Evolutionary conservation across 306 rosid species (phyloP).

Genomic region (Senna siamea): DNA sequence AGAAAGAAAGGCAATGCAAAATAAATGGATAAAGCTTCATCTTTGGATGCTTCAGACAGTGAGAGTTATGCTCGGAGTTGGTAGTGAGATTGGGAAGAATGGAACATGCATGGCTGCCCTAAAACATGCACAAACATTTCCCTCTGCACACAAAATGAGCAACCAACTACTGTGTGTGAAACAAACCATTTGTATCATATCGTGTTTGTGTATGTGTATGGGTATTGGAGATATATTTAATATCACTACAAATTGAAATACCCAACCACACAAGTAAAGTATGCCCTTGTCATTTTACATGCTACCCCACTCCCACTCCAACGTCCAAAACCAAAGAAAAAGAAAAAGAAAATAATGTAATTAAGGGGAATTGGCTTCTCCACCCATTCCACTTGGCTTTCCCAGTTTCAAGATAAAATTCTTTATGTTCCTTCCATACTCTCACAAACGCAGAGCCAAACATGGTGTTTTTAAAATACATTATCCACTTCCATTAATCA

Average conservation of each 20-base stretch:
- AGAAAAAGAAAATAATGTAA: neutral
- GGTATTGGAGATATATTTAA: conserved; percentile 9
- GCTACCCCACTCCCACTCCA: neutral
- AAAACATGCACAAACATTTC: conserved; percentile 48
- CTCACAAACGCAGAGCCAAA: conserved; percentile 31
- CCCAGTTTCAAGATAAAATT: conserved; percentile 52
- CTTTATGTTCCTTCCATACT: conserved; percentile 36
- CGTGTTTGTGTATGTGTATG: neutral
- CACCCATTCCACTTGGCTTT: conserved; percentile 49
- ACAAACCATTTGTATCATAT: conserved; percentile 33
- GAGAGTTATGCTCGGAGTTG: conserved; percentile 36
- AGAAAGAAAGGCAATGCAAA: neutral
- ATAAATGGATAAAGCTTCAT: neutral
- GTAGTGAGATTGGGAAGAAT: conserved; percentile 47
- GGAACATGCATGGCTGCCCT: conserved; percentile 54
- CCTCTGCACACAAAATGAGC: conserved; percentile 42
- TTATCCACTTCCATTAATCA: conserved; percentile 57
- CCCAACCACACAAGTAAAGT: conserved; percentile 14
- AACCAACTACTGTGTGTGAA: conserved; percentile 21
- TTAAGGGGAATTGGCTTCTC: conserved; percentile 26
- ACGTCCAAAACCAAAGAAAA: neutral
- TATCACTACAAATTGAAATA: neutral
- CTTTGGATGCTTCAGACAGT: conserved; percentile 31
- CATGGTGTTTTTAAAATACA: conserved; percentile 48
- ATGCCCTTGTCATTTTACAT: conserved; percentile 38